A percentile compares a stretch with the other conserved stretches of the same genome.
These are phyloP conservation scores for Botryotinia globosa DNA, from an alignment of 2,329 filamentous ascomycete species.

Conservation along the genomic window DNA sequence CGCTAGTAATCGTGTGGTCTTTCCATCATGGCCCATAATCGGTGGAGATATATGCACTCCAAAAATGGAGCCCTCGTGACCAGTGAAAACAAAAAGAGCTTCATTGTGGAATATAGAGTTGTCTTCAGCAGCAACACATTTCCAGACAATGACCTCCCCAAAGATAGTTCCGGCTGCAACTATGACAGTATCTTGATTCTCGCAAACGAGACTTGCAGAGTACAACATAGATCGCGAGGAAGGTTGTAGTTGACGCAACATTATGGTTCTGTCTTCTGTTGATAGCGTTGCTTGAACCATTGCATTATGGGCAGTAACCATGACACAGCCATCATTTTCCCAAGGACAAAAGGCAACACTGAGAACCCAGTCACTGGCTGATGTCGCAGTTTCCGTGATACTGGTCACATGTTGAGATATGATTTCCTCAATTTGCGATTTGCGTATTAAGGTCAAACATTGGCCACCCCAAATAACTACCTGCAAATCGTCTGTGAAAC, in stretches of 20 bases:
- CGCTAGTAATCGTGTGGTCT: conserved; percentile 62
- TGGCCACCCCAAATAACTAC: conserved; percentile 70
- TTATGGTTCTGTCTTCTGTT: conserved; percentile 33
- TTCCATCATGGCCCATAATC: conserved; percentile 43
- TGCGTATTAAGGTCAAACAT: conserved; percentile 43
- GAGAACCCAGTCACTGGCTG: conserved; percentile 73
- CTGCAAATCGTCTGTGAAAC: conserved; percentile 27
- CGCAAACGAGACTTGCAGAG: conserved; percentile 70
- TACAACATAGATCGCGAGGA: conserved; percentile 84
- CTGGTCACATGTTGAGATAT: conserved; percentile 22
- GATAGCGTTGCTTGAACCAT: conserved; percentile 52
- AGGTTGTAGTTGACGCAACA: conserved; percentile 52
- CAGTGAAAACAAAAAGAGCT: conserved; percentile 54
- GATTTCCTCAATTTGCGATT: conserved; percentile 28
- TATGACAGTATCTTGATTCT: conserved; percentile 57
- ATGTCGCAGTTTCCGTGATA: conserved; percentile 41
- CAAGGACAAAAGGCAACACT: conserved; percentile 57
- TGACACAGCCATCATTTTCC: conserved; percentile 47
- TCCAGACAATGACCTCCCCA: conserved; percentile 91
- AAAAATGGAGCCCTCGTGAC: conserved; percentile 92
- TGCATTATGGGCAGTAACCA: conserved; percentile 87
- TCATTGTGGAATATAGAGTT: conserved; percentile 37
- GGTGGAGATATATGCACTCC: conserved; percentile 74
- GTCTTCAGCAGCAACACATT: conserved; percentile 49
- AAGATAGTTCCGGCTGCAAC: conserved; percentile 90